Percentiles rank a stretch among this genome's conserved stretches.
Evolutionary conservation across 306 rosid genomes (phyloP).

Genomic region (Urtica urens): DNA sequence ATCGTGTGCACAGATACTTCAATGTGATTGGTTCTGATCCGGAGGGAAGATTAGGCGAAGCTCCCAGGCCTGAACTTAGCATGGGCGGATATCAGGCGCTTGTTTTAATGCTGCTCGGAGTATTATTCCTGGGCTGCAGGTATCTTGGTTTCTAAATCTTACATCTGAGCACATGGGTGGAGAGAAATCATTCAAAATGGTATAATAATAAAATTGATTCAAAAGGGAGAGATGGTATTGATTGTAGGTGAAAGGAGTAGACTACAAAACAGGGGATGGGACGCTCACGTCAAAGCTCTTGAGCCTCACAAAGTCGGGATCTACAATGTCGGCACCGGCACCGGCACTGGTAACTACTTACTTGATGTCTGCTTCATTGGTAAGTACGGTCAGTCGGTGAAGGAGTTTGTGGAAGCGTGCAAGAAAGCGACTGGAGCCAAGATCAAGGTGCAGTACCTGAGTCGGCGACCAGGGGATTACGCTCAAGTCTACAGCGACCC

Average conservation of each 20-base stretch:
- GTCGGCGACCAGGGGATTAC: slow-evolving; percentile 88
- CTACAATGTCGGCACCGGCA: slow-evolving; percentile 93
- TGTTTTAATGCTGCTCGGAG: slow-evolving; percentile 92
- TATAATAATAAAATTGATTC: neutral
- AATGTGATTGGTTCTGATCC: slow-evolving; percentile 95
- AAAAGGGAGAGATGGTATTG: neutral
- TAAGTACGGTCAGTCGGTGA: slow-evolving; percentile 85
- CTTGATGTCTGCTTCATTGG: neutral
- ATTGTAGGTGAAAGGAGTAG: slow-evolving; percentile 82
- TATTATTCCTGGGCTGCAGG: slow-evolving; percentile 60
- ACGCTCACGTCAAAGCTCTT: slow-evolving; percentile 98
- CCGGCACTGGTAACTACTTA: slow-evolving; percentile 31
- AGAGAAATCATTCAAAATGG: too few relatives aligned
- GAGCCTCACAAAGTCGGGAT: slow-evolving; percentile 62
- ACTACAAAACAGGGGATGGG: slow-evolving; percentile 74
- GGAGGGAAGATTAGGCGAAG: slow-evolving; percentile 87
- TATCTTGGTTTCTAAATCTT: slow-evolving; percentile 7
- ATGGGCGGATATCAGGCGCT: slow-evolving; percentile 88
- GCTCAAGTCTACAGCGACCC: slow-evolving; percentile 91
- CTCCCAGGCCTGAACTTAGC: slow-evolving; percentile 87
- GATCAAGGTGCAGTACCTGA: slow-evolving; percentile 69
- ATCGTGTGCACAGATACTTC: slow-evolving; percentile 53
- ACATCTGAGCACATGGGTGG: neutral
- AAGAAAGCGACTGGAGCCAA: slow-evolving; percentile 76
- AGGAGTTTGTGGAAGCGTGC: slow-evolving; percentile 91